Evolutionary conservation across 148 eudicot species (phyloP), one percentile per base, ranked within the genome.

Genomic region (Tetragonia tetragonoides): DNA sequence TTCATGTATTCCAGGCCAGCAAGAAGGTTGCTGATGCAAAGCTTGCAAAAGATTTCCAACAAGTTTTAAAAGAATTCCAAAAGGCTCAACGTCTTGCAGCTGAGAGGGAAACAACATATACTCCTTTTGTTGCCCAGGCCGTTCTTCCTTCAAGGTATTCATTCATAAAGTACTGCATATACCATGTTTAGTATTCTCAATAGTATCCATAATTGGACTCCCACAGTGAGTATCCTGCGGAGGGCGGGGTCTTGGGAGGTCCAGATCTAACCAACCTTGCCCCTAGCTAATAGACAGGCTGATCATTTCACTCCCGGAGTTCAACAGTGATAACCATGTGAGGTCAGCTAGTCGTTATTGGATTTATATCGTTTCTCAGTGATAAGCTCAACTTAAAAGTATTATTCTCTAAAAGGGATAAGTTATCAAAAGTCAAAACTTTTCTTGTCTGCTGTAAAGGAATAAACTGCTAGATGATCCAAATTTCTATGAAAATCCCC

Each of bases 1-100:
- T 6, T 49, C 37, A 68, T 76, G 61, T 66, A 57, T n/a, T 78
- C 44, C 87, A 93, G 98, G 87, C 89, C 20, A 88, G 78, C 91
- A 93, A 87, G 87, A 93, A 89, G 82, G 83, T 93, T 42, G 86
- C 92, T 38, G 98, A 91, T 86, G 96, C 96, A 28, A 93, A 91
- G 82, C 92, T 93, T 76, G 98, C 94, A 28, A 91, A 90, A 85
- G 98, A 93, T 79, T 93, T 90, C 74, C 92, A 91, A 83, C 85
- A 87, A 73, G 92, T 91, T 77, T 77, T 93, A 69, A 88, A 87
- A 81, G 98, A 93, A 81, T 93, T 87, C 74, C 98, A 89, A 53
- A 93, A 91, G 88, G 96, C 91, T 28, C 98, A 91, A 70, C 91
- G 94, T 56, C 89, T 93, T 83, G 93, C 98, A 38, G 98, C 96